Evolutionary conservation across 2,329 filamentous ascomycete species (phyloP).

Genomic region (Dactylellina parvicollis): DNA sequence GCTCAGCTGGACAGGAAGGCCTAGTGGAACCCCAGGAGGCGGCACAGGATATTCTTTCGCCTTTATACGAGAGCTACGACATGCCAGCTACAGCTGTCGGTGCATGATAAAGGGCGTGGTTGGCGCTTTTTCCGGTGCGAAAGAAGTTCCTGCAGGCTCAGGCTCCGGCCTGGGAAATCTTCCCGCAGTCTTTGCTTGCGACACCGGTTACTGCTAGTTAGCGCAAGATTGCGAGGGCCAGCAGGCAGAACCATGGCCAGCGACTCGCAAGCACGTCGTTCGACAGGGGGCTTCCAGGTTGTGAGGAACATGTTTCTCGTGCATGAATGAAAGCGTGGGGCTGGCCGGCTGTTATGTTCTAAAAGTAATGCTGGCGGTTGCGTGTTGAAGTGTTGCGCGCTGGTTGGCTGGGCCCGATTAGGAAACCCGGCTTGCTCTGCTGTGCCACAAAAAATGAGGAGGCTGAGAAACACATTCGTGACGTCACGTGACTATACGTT

Average conservation of each 20-base stretch:
- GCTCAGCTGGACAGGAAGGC: constrained; percentile 45
- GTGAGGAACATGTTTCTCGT: too few species aligned
- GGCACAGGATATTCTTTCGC: constrained; percentile 36
- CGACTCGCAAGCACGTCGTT: constrained; percentile 22
- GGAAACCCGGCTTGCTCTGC: constrained; percentile 21
- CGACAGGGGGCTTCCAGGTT: constrained; percentile 15
- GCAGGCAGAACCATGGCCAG: constrained; percentile 27
- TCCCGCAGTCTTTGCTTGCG: constrained; percentile 23
- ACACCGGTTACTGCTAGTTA: constrained; percentile 33
- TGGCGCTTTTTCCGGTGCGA: constrained; percentile 15
- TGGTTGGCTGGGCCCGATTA: constrained; percentile 35
- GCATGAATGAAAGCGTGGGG: constrained; percentile 19
- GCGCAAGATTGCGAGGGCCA: constrained; percentile 13
- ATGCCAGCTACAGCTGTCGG: constrained; percentile 4
- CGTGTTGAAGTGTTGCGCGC: constrained; percentile 36
- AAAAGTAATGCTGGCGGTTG: too few species aligned
- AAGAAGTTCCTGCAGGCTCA: constrained; percentile 13
- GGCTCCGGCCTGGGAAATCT: constrained; percentile 47
- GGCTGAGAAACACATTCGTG: constrained; percentile 21
- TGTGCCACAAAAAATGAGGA: constrained; percentile 24
- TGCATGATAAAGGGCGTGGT: constrained; percentile 41
- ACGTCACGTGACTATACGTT: not conserved
- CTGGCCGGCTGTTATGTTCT: constrained; percentile 14
- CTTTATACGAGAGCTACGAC: constrained; percentile 29
- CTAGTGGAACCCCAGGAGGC: constrained; percentile 30